Conservation (phyloP, 768 basidiomycete species). For the Lentinula edodes region DNA sequence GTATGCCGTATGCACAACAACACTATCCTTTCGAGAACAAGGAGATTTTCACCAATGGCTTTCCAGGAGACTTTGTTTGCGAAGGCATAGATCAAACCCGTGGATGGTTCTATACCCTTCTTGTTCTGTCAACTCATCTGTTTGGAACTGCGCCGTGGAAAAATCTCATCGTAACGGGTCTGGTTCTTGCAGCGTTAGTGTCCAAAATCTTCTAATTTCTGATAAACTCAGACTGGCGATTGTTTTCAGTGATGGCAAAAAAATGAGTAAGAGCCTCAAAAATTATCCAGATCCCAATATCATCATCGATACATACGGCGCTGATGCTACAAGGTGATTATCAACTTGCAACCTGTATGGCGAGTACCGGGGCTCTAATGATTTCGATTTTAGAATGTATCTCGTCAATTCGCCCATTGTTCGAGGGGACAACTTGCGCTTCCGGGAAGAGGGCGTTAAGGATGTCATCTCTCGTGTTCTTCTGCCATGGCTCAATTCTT, state of each 20-base stretch:
- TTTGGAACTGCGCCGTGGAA: slow-evolving; percentile 96
- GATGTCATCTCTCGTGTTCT: slow-evolving; percentile 96
- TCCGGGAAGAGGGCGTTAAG: slow-evolving; percentile 96
- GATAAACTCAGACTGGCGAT: slow-evolving; percentile 1
- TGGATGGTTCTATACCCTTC: slow-evolving; percentile 98
- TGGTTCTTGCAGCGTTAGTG: slow-evolving; percentile 88
- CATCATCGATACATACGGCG: slow-evolving; percentile 87
- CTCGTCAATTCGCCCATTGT: slow-evolving; percentile 98
- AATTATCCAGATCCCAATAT: slow-evolving; percentile 97
- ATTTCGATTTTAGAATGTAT: slow-evolving; percentile 68
- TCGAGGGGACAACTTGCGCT: slow-evolving; percentile 93
- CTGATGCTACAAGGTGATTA: slow-evolving; percentile 83
- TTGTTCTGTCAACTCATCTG: slow-evolving; percentile 93
- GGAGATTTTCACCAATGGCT: slow-evolving; percentile 74
- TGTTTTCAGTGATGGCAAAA: slow-evolving; percentile 80
- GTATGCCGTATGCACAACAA: slow-evolving; percentile 97
- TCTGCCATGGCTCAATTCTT: slow-evolving; percentile 96
- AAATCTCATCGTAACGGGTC: slow-evolving; percentile 93
- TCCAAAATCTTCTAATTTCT: neutral
- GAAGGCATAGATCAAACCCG: slow-evolving; percentile 99
- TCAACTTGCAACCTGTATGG: neutral
- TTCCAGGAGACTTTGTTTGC: slow-evolving; percentile 95
- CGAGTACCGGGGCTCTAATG: neutral
- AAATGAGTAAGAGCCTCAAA: slow-evolving; percentile 97
- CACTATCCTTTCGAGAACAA: slow-evolving; percentile 99